Percentiles rank a stretch among this genome's conserved stretches.
These are phyloP conservation scores for Mycena vitilis DNA, from an alignment of 768 basidiomycete genomes.

Conservation along the genomic window DNA sequence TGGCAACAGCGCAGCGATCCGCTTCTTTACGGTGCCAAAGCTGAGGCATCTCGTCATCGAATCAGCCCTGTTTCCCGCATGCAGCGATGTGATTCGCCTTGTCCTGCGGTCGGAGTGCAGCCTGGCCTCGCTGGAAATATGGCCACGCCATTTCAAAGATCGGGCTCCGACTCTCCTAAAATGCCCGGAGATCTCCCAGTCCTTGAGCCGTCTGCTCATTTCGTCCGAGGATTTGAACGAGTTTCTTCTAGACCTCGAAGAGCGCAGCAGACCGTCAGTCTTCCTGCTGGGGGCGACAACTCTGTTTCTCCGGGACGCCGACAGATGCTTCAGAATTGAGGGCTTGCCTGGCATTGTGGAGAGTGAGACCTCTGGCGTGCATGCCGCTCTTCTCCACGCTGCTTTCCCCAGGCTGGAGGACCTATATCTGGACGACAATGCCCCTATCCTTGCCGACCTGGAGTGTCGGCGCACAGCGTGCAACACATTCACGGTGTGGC, in stretches of 20 bases:
- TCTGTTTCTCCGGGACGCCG: background rate
- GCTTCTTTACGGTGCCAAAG: background rate
- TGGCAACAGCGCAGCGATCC: too few relatives aligned
- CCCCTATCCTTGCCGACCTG: background rate
- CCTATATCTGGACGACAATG: background rate
- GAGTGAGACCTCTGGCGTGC: background rate
- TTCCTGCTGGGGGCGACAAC: background rate
- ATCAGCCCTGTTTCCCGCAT: background rate
- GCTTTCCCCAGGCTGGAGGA: background rate
- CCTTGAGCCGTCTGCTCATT: background rate
- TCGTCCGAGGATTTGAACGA: background rate
- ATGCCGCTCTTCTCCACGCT: background rate
- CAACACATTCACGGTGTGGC: background rate
- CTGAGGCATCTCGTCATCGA: background rate
- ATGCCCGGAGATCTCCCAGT: background rate
- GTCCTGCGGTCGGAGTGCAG: background rate
- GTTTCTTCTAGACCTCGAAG: background rate
- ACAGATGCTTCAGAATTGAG: constrained; percentile 14
- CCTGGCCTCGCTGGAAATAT: background rate
- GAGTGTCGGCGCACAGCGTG: background rate
- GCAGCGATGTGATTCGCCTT: background rate
- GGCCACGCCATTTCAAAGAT: background rate
- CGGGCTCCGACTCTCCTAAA: background rate
- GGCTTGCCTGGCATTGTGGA: background rate
- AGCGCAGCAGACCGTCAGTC: background rate